Conservation (phyloP, 306 rosid genomes). For the Vigna mungo region DNA sequence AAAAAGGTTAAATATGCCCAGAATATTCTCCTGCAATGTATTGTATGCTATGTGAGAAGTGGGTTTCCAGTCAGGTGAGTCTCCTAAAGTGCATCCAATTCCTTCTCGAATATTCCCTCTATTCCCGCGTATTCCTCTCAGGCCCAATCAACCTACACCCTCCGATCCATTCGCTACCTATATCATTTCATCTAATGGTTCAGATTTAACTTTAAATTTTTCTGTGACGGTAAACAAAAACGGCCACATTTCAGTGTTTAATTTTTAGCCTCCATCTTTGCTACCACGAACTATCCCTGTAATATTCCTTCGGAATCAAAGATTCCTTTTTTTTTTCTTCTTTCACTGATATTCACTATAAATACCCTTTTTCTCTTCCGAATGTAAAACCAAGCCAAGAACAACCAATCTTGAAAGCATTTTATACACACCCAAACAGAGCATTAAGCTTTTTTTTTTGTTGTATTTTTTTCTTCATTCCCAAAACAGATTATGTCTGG, state of each 20-base stretch:
- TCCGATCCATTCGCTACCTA: neutral
- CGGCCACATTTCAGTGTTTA: neutral
- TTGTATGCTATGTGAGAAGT: neutral
- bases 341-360: constrained; percentile 45
- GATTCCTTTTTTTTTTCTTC: neutral
- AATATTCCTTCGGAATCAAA: constrained; percentile 64
- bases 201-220: neutral
- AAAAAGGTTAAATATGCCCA: constrained; percentile 47
- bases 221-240: neutral
- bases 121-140: constrained; percentile 37
- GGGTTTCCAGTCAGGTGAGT: constrained; percentile 33
- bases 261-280: constrained; percentile 13
- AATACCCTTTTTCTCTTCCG: constrained; percentile 36
- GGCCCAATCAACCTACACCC: neutral
- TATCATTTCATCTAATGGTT: constrained; percentile 41
- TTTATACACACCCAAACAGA: constrained; percentile 1
- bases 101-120: constrained; percentile 58
- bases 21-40: constrained; percentile 47
- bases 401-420: constrained; percentile 21
- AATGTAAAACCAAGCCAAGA: constrained; percentile 17
- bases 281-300: constrained; percentile 24
- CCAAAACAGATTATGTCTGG: constrained; percentile 54
- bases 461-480: neutral
- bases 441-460: neutral
- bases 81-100: constrained; percentile 32